Base-by-base conservation (phyloP, 495 filamentous ascomycete species). In the Podospora fimiseda region DNA sequence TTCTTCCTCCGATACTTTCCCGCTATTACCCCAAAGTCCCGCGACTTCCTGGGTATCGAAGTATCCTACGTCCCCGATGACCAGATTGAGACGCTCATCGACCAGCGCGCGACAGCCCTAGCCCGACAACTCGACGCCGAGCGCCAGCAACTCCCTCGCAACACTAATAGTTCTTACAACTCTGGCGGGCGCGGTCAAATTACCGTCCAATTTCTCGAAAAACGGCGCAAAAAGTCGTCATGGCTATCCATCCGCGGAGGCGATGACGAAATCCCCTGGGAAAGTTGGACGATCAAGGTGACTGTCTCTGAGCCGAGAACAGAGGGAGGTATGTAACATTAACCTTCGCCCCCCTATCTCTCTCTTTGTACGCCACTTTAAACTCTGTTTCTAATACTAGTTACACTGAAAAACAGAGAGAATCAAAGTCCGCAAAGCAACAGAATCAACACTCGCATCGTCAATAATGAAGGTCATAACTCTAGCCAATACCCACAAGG, bases 1-100 rank as follows among this genome's bases (percentile, higher is more conserved):
- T 98, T 97, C 84, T 98, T 98, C 76, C 90, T 97, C 71, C 88
- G 93, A 55, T 95, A 90, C 77, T 97, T 98, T 74, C 87, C 87
- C 51, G 83, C 87, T 23, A 78, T 96, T 50, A 74, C 81, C 13
- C 93, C 93, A n/a, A 79, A 80, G 42, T 89, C 88, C 41, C 84
- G 89, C 64, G 93, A 98, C 63, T 81, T 97, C 41, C 82, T 97
- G 50, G 93, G 95, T 62, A 78, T 96, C 49, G 95, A 90, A 22
- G 80, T 97, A 7, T 89, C 94, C 27, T 83, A 86, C 55, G 85
- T 98, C 59, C 85, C 90, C 55, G 92, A 98, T 61, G 79, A 79
- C 46, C 89, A 96, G 61, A 84, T 98, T 27, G 90, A 95, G 63
- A 91, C 89, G 2, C 76, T 95, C 54, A 95, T 98, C 62, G 91